Evolutionary conservation across 345 rosid species (phyloP).

Genomic region (Brassica carinata): DNA sequence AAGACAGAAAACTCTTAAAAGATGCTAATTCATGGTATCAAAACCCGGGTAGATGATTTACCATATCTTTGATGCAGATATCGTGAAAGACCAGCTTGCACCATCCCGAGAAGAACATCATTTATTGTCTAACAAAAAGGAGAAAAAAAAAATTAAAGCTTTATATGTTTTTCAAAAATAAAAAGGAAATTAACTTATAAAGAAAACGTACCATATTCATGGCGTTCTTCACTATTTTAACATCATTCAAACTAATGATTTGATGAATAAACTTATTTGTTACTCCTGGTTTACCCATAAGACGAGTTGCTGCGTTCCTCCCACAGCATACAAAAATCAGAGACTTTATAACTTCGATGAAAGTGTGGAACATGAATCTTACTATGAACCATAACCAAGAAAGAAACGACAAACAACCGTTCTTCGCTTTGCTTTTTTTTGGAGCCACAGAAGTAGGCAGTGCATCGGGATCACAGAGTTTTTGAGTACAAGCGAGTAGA

Average conservation of each 20-base stretch:
- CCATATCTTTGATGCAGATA: constrained; percentile 54
- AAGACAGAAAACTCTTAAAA: too few relatives aligned
- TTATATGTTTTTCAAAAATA: too few relatives aligned
- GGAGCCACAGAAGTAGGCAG: constrained; percentile 35
- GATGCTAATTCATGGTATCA: neutral
- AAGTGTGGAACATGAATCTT: constrained; percentile 50
- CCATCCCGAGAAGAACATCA: constrained; percentile 58
- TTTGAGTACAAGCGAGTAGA: neutral
- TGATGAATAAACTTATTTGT: constrained; percentile 42
- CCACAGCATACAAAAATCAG: constrained; percentile 27
- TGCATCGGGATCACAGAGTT: constrained; percentile 48
- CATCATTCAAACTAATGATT: constrained; percentile 51
- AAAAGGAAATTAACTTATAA: too few relatives aligned
- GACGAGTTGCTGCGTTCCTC: constrained; percentile 41
- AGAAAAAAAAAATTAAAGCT: too few relatives aligned
- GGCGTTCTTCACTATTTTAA: constrained; percentile 35
- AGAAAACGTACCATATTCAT: constrained; percentile 23
- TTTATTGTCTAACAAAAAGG: constrained; percentile 34
- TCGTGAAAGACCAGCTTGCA: constrained; percentile 63
- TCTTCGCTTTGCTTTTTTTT: neutral
- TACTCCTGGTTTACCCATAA: constrained; percentile 39
- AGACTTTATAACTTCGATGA: constrained; percentile 45
- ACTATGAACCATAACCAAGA: constrained; percentile 41
- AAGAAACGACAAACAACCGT: constrained; percentile 15
- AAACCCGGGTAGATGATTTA: constrained; percentile 17